These are phyloP conservation scores for Kazachstania sp. DNA, from an alignment of 1,139 yeast species.

Conservation along the genomic window DNA sequence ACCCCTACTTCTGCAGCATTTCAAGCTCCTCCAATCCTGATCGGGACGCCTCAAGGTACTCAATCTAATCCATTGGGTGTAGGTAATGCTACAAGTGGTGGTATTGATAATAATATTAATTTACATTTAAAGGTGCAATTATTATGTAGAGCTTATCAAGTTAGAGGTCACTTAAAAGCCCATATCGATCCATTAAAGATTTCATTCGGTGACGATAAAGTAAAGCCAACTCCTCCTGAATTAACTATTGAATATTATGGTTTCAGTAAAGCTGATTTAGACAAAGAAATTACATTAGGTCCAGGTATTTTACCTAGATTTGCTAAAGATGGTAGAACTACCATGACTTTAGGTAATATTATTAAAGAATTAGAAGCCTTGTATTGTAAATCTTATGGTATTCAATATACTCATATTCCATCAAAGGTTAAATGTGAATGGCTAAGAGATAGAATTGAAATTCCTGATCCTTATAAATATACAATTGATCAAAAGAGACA, in stretches of 20 bases:
- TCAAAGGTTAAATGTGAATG: slow-evolving; percentile 94
- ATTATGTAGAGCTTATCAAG: slow-evolving; percentile 96
- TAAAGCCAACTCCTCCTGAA: slow-evolving; percentile 60
- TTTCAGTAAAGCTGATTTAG: slow-evolving; percentile 76
- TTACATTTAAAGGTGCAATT: slow-evolving; percentile 92
- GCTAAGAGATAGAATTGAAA: slow-evolving; percentile 94
- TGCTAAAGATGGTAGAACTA: slow-evolving; percentile 55
- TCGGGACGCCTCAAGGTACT: slow-evolving; percentile 52
- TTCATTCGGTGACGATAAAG: slow-evolving; percentile 62
- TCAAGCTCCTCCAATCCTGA: slow-evolving; percentile 82
- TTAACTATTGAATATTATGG: slow-evolving; percentile 87
- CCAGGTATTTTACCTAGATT: slow-evolving; percentile 97
- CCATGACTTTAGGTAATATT: slow-evolving; percentile 68
- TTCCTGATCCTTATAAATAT: slow-evolving; percentile 80
- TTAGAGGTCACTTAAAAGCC: slow-evolving; percentile 94
- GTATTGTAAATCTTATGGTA: slow-evolving; percentile 85
- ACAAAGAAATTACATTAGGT: slow-evolving; percentile 80
- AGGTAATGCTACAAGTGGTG: slow-evolving; percentile 21
- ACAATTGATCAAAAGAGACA: slow-evolving; percentile 88
- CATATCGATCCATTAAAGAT: slow-evolving; percentile 90
- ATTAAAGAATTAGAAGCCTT: slow-evolving; percentile 69
- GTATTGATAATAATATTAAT: slow-evolving; percentile 53
- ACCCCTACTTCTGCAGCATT: slow-evolving; percentile 66
- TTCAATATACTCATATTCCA: slow-evolving; percentile 94
- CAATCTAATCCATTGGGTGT: slow-evolving; percentile 48